phyloP scores from a whole-genome alignment of 768 basidiomycete genomes.

The Podaxis sp. region DNA sequence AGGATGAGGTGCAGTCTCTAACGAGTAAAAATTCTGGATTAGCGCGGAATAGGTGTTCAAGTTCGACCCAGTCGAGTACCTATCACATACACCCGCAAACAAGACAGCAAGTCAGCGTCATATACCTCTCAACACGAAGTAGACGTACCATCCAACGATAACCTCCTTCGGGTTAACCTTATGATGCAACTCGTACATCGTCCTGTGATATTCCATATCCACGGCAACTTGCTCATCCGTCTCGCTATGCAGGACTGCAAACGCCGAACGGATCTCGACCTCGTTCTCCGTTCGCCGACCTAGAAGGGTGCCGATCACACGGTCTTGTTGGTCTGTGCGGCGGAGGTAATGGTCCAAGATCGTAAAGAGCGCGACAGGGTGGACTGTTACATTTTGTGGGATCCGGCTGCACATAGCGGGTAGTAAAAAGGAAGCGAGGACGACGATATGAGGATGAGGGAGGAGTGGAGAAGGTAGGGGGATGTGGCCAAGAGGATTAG shows the following conservation, averaged over 20 bases:
- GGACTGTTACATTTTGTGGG: constrained; percentile 75
- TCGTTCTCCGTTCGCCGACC: constrained; percentile 71
- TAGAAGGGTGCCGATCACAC: constrained; percentile 94
- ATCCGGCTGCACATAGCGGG: constrained; percentile 49
- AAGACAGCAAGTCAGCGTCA: neutral
- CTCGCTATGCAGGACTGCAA: constrained; percentile 92
- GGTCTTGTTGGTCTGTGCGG: constrained; percentile 73
- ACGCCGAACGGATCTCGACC: constrained; percentile 80
- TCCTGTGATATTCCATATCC: constrained; percentile 94
- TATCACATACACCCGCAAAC: constrained; percentile 27
- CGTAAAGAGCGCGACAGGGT: constrained; percentile 90
- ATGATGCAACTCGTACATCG: constrained; percentile 89
- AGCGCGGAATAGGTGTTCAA: constrained; percentile 95
- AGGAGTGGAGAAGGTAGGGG: neutral
- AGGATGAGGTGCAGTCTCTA: constrained; percentile 85
- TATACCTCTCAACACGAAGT: neutral
- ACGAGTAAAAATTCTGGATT: constrained; percentile 96
- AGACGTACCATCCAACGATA: constrained; percentile 90
- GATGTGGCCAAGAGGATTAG: neutral
- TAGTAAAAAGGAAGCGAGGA: neutral
- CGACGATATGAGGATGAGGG: neutral
- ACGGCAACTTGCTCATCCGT: constrained; percentile 92
- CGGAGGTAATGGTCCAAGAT: constrained; percentile 97
- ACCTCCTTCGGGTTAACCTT: constrained; percentile 84
- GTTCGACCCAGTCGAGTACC: constrained; percentile 91